Evolutionary conservation across 495 filamentous ascomycete species (phyloP).

Genomic region (Cercophora samala): DNA sequence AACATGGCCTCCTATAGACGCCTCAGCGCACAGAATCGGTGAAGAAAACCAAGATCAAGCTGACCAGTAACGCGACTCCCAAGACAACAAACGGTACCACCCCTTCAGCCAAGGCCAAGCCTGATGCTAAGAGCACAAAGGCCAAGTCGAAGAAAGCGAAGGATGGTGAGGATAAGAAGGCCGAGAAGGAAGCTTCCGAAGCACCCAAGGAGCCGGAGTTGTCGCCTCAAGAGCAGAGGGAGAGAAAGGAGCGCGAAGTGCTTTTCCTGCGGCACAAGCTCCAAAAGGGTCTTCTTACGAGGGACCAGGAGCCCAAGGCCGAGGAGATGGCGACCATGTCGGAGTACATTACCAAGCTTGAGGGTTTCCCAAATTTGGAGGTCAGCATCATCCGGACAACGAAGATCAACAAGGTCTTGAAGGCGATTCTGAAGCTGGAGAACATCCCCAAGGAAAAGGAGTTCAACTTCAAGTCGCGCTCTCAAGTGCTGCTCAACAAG

Average conservation of each 20-base stretch:
- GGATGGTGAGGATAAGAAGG: constrained; percentile 56
- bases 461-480: constrained; percentile 77
- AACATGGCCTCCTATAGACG: constrained; percentile 39
- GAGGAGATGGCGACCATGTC: constrained; percentile 88
- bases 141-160: constrained; percentile 60
- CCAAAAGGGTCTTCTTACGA: constrained; percentile 83
- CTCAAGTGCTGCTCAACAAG: constrained; percentile 65
- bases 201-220: constrained; percentile 51
- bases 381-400: constrained; percentile 77
- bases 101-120: constrained; percentile 47
- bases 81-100: constrained; percentile 53
- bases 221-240: constrained; percentile 44
- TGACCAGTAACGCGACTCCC: constrained; percentile 48
- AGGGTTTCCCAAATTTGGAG: constrained; percentile 74
- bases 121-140: constrained; percentile 56
- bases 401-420: constrained; percentile 93
- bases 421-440: constrained; percentile 78
- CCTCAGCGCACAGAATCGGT: constrained; percentile 63
- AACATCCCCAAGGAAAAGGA: constrained; percentile 81
- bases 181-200: constrained; percentile 53
- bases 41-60: constrained; percentile 65
- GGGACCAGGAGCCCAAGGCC: constrained; percentile 74
- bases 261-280: constrained; percentile 85
- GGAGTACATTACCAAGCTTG: constrained; percentile 73
- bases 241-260: constrained; percentile 63